These are phyloP conservation scores for Entelexis paramagnoliae DNA, from an alignment of 1,139 yeast genomes.

Conservation along the genomic window DNA sequence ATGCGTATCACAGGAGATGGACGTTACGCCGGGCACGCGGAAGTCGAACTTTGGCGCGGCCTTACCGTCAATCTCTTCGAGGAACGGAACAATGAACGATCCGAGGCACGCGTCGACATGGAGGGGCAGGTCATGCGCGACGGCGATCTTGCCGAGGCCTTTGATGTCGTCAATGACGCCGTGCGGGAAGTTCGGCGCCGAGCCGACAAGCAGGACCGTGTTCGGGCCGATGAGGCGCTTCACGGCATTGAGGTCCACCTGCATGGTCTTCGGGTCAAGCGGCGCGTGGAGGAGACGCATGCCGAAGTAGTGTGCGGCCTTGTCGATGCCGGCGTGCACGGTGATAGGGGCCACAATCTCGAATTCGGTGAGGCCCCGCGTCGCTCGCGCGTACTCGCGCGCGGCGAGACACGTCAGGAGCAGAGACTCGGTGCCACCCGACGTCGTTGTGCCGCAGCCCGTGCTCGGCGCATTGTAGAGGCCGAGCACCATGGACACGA, in stretches of 20 bases:
- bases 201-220: conserved; percentile 77
- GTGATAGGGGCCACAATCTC: conserved; percentile 86
- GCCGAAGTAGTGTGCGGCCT: conserved; percentile 84
- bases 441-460: conserved; percentile 82
- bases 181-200: conserved; percentile 96
- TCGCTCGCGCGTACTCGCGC: conserved; percentile 50
- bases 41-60: conserved; percentile 62
- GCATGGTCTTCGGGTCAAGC: conserved; percentile 53
- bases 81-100: conserved; percentile 75
- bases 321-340: conserved; percentile 90
- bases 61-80: conserved; percentile 55
- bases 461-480: conserved; percentile 62
- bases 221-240: conserved; percentile 57
- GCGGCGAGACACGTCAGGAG: conserved; percentile 82
- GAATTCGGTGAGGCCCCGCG: conserved; percentile 54
- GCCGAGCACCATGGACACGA: conserved; percentile 78
- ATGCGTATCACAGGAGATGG: conserved; percentile 95
- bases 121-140: conserved; percentile 56
- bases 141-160: conserved; percentile 57
- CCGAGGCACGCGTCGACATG: conserved; percentile 97
- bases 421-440: conserved; percentile 96
- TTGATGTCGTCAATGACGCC: conserved; percentile 88
- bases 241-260: conserved; percentile 59
- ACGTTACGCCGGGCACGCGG: conserved; percentile 86
- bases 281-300: conserved; percentile 78